Conservation (phyloP, 306 rosid genomes). For the Prosopis cineraria region DNA sequence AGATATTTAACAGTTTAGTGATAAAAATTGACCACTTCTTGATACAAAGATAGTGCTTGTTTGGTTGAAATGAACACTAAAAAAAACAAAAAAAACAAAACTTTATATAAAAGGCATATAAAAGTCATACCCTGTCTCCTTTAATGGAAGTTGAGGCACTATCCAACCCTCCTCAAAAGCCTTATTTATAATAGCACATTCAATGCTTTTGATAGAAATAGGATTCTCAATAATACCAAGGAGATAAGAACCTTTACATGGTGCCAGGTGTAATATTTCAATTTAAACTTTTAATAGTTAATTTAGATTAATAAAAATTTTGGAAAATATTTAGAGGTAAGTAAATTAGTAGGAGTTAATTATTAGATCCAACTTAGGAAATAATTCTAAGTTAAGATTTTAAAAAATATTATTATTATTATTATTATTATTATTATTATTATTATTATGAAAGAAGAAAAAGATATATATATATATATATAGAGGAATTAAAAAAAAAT, state of each 20-base stretch:
- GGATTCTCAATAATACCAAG: constrained; percentile 78
- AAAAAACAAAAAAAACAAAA: background rate
- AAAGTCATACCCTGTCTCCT: constrained; percentile 77
- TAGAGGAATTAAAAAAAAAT: too few species aligned
- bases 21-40: background rate
- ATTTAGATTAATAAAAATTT: too few species aligned
- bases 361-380: too few species aligned
- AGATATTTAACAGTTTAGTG: constrained; percentile 7
- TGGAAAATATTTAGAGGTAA: too few species aligned
- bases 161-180: constrained; percentile 99
- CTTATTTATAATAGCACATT: constrained; percentile 95
- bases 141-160: constrained; percentile 85
- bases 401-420: too few species aligned
- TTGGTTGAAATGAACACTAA: constrained; percentile 10
- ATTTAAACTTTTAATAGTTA: too few species aligned
- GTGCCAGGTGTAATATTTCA: too few species aligned
- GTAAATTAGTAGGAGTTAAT: too few species aligned
- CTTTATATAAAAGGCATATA: background rate
- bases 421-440: too few species aligned
- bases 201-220: constrained; percentile 89
- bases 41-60: background rate
- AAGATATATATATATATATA: too few species aligned
- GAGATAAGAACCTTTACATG: constrained; percentile 98
- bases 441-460: too few species aligned
- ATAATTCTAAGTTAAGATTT: too few species aligned